Evolutionary conservation across 1,284 basidiomycete species (phyloP), one percentile per base, ranked within the genome.

Genomic region (Inonotus obliquus): DNA sequence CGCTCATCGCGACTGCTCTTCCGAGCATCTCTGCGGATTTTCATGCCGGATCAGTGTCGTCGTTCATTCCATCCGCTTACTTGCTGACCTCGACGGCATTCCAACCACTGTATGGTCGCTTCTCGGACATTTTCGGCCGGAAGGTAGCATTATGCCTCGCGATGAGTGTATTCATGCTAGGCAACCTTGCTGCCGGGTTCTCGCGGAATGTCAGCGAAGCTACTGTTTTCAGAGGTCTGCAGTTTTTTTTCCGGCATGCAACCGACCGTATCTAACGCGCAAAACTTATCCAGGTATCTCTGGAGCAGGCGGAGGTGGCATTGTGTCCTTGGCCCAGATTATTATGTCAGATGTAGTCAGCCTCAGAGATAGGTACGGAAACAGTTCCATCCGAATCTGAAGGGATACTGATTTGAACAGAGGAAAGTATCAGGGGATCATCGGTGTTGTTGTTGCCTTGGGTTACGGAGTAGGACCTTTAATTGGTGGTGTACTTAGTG

Each of bases 71-170:
- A 0, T 83, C 83, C 0, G 81, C 79, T 0, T 88, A 87, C 67
- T 75, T 89, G 35, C 73, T 89, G 57, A 86, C 84, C 0, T 83
- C 80, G 0, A 85, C 87, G 6, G 81, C 84, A 14, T 85, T 88
- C 65, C 89, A 90, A 63, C 73, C 72, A 2, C 72, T 82, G 3
- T 82, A 89, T 70, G 88, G 88, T 37, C 80, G 87, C 5, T 82
- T 90, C 76, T 85, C 77, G 54, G 89, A 92, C 66, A 90, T 89
- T 38, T 91, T 91, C 66, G 91, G 90, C 17, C 77, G 91, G 32
- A 92, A 92, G 69, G 72, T 75, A 19, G 81, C 84, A 0, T 75
- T 92, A 45, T 79, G 84, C 45, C 72, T 81, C 6, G 80, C 81
- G 3, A 82, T 90, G 77, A 69, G 73, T 11, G 75, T 89, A 47